phyloP scores from a whole-genome alignment of 2,329 filamentous ascomycete species.

The Aspergillus flavus region DNA sequence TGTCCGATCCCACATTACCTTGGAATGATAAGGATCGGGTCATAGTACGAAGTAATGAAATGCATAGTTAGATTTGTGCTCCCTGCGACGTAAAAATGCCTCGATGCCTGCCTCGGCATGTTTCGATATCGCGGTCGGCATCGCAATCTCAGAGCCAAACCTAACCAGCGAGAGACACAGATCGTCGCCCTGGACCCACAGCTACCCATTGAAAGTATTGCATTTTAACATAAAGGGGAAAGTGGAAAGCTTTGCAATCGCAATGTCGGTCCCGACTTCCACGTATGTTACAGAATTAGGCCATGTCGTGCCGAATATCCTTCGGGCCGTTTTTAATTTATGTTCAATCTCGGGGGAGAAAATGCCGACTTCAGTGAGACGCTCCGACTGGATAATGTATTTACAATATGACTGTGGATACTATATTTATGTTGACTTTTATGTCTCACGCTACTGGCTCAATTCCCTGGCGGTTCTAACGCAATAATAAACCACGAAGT shows the following conservation, averaged over 20 bases:
- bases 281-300: not conserved
- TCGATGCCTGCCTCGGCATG: conserved; percentile 2
- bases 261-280: not conserved
- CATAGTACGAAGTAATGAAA: not conserved
- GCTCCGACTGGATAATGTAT: not conserved
- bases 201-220: not conserved
- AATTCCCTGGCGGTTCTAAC: not conserved
- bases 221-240: not conserved
- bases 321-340: conserved; percentile 2
- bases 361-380: not conserved
- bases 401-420: not conserved
- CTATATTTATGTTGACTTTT: not conserved
- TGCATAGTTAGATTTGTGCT: not conserved
- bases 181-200: not conserved
- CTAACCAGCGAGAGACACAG: not conserved
- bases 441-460: not conserved
- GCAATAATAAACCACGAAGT: not conserved
- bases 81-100: not conserved
- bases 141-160: not conserved
- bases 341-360: not conserved
- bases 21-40: not conserved
- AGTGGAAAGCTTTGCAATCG: not conserved
- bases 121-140: not conserved
- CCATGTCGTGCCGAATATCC: conserved; percentile 1
- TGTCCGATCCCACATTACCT: not conserved